Evolutionary conservation across 805 yeast species (phyloP), one percentile per base, ranked within the genome.

Genomic region (Kurtzmaniella cleridarum): DNA sequence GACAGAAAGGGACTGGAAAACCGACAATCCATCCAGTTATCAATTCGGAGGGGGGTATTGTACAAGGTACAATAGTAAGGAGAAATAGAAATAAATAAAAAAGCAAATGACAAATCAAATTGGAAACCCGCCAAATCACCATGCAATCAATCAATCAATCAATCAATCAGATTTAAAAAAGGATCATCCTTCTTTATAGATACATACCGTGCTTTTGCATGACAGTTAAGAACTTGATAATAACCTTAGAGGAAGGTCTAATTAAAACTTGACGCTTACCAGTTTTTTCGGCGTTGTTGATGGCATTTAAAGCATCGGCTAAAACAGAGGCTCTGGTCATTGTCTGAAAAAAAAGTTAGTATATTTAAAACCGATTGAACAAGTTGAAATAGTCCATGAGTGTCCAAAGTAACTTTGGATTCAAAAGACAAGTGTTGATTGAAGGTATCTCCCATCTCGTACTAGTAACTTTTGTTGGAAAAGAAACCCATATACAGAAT

Each of bases 11-110:
- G 91, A 89, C 84, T 69, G 81, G 71, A 64, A 64, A 67, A 85
- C 83, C 85, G 77, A 68, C 96, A 78, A 67, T 71, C 90, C 95
- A 86, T 87, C 96, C 89, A 90, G 96, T 90, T 89, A 90, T 89
- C 95, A 86, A 81, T 80, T 83, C 95, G 96, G 93, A 65, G 38
- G 34, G 93, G 65, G 38, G 34, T 11, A 16, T 23, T 7, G 32
- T 34, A 27, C 26, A 39, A 30, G 17, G 14, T 32, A 29, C 32
- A 17, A 27, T 37, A 17, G 29, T 29, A 31, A 11, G 16, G 17
- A 20, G 24, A 20, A 20, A 8, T 20, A 20, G 24, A 20, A 20
- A 5, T 5, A 20, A 20, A 32, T 35, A 23, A 26, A 29, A 18
- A 24, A n/a, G 23, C 27, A 30, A 36, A 29, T 27, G n/a, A 34